These are phyloP conservation scores for Geotrichum histeridarum DNA, from an alignment of 1,139 yeast genomes.

Conservation along the genomic window DNA sequence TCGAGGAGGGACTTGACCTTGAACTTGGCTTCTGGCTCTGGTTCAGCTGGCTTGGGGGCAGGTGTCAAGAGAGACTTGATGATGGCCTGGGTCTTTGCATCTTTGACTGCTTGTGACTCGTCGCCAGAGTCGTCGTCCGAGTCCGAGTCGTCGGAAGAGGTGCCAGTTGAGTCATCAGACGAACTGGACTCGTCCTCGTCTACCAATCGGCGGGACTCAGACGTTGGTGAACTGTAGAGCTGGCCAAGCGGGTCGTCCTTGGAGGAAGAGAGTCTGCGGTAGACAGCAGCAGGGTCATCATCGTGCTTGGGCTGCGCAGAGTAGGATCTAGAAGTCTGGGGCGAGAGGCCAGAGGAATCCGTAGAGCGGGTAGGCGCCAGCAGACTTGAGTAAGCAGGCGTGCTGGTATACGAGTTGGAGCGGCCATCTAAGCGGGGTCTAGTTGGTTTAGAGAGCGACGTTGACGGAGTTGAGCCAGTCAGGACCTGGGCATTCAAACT, in stretches of 20 bases:
- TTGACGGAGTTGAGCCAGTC: neutral
- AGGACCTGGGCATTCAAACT: neutral
- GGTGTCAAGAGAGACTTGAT: neutral
- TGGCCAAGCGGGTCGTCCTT: conserved; percentile 28
- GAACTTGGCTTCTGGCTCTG: conserved; percentile 19
- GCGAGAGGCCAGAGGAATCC: conserved; percentile 10
- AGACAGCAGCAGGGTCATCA: conserved; percentile 25
- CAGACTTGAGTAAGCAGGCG: neutral
- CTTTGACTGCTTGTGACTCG: conserved; percentile 23
- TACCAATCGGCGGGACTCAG: conserved; percentile 21
- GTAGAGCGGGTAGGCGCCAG: conserved; percentile 19
- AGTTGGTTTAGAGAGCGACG: neutral
- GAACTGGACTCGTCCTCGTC: conserved; percentile 22
- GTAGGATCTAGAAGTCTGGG: conserved; percentile 15
- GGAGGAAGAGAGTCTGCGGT: conserved; percentile 26
- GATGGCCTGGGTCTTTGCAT: neutral
- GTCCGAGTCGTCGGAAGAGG: conserved; percentile 45
- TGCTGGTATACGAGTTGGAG: conserved; percentile 7
- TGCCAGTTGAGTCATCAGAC: conserved; percentile 22
- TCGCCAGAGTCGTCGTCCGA: conserved; percentile 55
- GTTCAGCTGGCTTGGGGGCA: conserved; percentile 13
- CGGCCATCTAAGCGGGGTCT: neutral
- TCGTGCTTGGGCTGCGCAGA: conserved; percentile 15
- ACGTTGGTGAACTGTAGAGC: conserved; percentile 19
- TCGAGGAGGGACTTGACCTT: conserved; percentile 40